A percentile compares a stretch with the other conserved stretches of the same genome.
Conservation (phyloP, 208 protist genomes). For the Novymonas esmeraldas region DNA sequence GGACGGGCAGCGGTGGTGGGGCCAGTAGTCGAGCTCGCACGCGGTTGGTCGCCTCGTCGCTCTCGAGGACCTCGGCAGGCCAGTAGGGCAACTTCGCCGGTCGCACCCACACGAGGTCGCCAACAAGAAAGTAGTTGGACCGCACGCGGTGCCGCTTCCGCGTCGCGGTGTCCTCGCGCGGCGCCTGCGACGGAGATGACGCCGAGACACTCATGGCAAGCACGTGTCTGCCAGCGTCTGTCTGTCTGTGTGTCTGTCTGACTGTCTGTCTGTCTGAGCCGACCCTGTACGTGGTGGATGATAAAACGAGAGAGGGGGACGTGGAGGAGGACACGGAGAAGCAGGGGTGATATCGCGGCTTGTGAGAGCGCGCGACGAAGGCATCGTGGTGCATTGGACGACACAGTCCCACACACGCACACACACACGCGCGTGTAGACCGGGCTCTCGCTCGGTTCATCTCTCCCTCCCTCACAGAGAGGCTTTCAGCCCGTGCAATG, state of each 20-base stretch:
- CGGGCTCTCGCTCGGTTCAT: too few species aligned
- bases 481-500: too few species aligned
- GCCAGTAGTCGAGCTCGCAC: slow-evolving; percentile 63
- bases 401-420: background rate
- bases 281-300: too few species aligned
- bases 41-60: slow-evolving; percentile 54
- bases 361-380: too few species aligned
- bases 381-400: too few species aligned
- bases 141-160: slow-evolving; percentile 49
- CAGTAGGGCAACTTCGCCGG: slow-evolving; percentile 81
- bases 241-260: background rate
- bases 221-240: too few species aligned
- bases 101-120: slow-evolving; percentile 86
- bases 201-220: too few species aligned
- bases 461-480: too few species aligned
- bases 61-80: slow-evolving; percentile 80
- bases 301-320: background rate
- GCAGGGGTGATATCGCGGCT: too few species aligned
- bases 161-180: background rate
- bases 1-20: slow-evolving; percentile 46
- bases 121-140: slow-evolving; percentile 79
- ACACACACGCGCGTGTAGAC: too few species aligned
- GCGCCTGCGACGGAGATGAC: too few species aligned
- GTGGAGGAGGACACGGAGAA: background rate
- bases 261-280: too few species aligned